Conservation (phyloP, 108 stramenopile species). For the Nitzschia sp. region DNA sequence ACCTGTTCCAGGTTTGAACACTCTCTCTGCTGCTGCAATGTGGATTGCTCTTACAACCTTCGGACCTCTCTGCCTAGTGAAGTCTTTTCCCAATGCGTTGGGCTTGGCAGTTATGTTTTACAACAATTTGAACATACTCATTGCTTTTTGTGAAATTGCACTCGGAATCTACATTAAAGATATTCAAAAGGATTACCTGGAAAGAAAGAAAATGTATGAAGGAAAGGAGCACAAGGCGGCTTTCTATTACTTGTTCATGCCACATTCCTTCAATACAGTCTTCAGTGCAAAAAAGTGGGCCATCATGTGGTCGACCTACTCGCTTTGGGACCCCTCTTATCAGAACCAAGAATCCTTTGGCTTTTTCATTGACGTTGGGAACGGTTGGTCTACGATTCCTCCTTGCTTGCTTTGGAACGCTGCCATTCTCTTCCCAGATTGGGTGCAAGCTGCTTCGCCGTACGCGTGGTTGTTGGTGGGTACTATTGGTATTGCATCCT, state of each 20-base stretch:
- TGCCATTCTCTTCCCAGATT: conserved; percentile 53
- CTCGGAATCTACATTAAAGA: conserved; percentile 61
- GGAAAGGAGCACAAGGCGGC: conserved; percentile 52
- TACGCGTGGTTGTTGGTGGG: conserved; percentile 45
- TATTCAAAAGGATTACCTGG: conserved; percentile 60
- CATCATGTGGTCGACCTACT: conserved; percentile 82
- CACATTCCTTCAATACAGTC: conserved; percentile 41
- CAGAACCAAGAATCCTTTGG: conserved; percentile 83
- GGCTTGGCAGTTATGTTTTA: conserved; percentile 56
- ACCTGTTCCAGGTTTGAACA: conserved; percentile 44
- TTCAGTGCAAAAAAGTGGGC: conserved; percentile 57
- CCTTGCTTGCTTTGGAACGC: conserved; percentile 70
- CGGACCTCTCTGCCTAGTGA: conserved; percentile 10
- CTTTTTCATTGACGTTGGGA: conserved; percentile 86
- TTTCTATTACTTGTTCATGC: conserved; percentile 60
- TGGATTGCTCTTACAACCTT: conserved; percentile 53
- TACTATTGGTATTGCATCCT: conserved; percentile 58
- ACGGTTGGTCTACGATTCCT: conserved; percentile 76
- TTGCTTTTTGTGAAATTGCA: conserved; percentile 71
- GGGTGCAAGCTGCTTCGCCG: conserved; percentile 23
- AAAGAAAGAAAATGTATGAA: conserved; percentile 47
- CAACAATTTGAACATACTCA: conserved; percentile 83
- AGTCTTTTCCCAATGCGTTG: conserved; percentile 22
- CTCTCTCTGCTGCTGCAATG: conserved; percentile 41
- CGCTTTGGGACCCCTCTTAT: conserved; percentile 80